Evolutionary conservation across 257 asterid genomes (phyloP).

Genomic region (Primulina huaijiensis): DNA sequence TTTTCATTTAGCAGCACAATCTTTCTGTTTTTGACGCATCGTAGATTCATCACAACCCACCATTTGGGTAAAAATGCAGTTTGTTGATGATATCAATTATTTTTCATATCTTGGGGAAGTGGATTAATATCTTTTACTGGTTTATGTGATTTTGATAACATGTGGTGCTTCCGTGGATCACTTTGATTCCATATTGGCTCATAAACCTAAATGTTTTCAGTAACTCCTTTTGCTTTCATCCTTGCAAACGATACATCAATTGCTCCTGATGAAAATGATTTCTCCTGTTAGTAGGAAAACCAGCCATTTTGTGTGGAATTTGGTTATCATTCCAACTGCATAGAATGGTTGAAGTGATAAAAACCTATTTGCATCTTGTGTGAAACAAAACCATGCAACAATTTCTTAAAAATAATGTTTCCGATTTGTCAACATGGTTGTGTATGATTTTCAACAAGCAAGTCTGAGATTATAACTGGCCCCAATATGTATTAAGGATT

Average conservation of each 20-base stretch:
- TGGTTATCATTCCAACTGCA: not conserved
- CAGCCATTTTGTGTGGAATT: not conserved
- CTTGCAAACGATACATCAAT: not conserved
- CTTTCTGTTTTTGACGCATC: constrained; percentile 14
- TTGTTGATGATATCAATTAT: constrained; percentile 5
- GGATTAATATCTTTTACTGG: constrained; percentile 11
- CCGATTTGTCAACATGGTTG: constrained; percentile 21
- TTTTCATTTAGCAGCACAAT: constrained; percentile 16
- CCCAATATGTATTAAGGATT: constrained; percentile 13
- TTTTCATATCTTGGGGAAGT: constrained; percentile 17
- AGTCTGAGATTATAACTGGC: constrained; percentile 1
- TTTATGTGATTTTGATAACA: constrained; percentile 9
- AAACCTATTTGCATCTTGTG: not conserved
- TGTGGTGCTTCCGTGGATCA: constrained; percentile 4
- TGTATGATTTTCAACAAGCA: constrained; percentile 4
- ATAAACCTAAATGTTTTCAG: constrained; percentile 3
- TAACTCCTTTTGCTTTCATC: not conserved
- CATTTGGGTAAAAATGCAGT: constrained; percentile 6
- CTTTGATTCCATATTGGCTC: constrained; percentile 4
- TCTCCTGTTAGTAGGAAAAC: not conserved
- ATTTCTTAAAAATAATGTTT: not conserved
- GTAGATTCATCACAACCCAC: constrained; percentile 15
- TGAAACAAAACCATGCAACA: not conserved
- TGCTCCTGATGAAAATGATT: not conserved
- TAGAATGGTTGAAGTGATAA: constrained; percentile 4